Evolutionary conservation across 2,329 filamentous ascomycete genomes (phyloP), one percentile per base, ranked within the genome.

Genomic region (Lasiodiplodia theobromae): DNA sequence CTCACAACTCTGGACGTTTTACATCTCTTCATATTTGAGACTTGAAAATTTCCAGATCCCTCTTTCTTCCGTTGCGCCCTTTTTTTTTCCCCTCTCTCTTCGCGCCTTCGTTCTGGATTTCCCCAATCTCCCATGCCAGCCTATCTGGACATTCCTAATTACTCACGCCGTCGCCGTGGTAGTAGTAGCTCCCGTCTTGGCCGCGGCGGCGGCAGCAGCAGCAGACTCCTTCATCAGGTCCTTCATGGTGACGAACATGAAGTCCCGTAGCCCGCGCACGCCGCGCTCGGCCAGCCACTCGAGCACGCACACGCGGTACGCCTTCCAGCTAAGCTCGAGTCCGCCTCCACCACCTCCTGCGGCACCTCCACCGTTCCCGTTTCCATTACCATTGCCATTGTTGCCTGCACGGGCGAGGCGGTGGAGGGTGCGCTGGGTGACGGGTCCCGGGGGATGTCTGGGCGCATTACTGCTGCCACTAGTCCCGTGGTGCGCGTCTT

Each of bases 161-260:
- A 44, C 40, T 44, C 40, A 44, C 56, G 37, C 21, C 16, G 25
- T 40, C 25, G 38, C n/a, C 21, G 10, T 62, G 21, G 3, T 7
- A 34, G 31, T 34, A 34, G 31, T 34, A 34, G 31, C 31, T 34
- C 31, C 31, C 37, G 12, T n/a, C 12, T 21, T 28, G 3, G 25
- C 11, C 7, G 18, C 31, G 16, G 23, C 38, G 16, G 25, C 10
- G 21, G 25, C 21, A 11, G 23, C 58, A 16, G 21, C 37, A 7
- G 34, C n/a, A 31, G 25, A 18, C 58, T 64, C 58, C 67, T 40
- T 65, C 52, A 68, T 68, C 67, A 68, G 16, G 31, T 68, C 67
- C 58, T 65, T 93, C 87, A 96, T 93, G 1, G 92, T 94, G 73
- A 89, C 92, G 77, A 91, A 91, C 85, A 96, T 90, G 74, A 96